Evolutionary conservation across 768 basidiomycete species (phyloP), one percentile per base, ranked within the genome.

Genomic region (Pleurotus djamor): DNA sequence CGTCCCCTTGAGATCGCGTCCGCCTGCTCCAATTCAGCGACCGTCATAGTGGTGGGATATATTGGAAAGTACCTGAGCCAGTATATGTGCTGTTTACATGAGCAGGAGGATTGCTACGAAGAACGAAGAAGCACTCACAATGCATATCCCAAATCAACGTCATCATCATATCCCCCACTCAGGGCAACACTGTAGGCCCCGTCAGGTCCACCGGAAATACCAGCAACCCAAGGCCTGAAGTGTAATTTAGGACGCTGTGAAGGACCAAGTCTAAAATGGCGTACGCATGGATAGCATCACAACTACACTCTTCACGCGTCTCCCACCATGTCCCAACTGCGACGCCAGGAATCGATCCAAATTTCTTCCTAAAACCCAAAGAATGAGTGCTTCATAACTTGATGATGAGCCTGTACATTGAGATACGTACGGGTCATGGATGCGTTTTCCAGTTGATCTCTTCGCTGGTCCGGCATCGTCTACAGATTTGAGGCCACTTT

Each of bases 111-210:
- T 10, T 9, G n/a, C 38, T 35, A 37, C 13, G 2, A 28, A 32
- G 28, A 34, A 47, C n/a, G 33, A 12, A 28, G 35, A 49, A 43
- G 37, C 34, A 84, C 91, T 72, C 66, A 92, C 91, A 94, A 94
- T 10, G 81, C 89, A 61, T 92, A 88, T 57, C 92, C 92, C 13
- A 85, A 69, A 62, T 94, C 92, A 14, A 94, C 82, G 64, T 94
- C 92, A 57, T 94, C 92, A 35, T 91, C 88, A 59, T 94, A 94
- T 1, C 92, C 94, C 9, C 95, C 95, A 43, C 91, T 94, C 3
- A 96, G 81, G 2, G 90, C 94, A 12, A 97, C 83, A 45, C 91
- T 94, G 63, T 89, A 91, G 2, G 92, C 90, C 2, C 95, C 94
- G 4, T 87, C 61, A 0, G 74, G 73, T 2, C 87, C 71, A 34